Conservation (phyloP, 2,329 filamentous ascomycete genomes). For the Pseudopyrenochaeta lycopersici region DNA sequence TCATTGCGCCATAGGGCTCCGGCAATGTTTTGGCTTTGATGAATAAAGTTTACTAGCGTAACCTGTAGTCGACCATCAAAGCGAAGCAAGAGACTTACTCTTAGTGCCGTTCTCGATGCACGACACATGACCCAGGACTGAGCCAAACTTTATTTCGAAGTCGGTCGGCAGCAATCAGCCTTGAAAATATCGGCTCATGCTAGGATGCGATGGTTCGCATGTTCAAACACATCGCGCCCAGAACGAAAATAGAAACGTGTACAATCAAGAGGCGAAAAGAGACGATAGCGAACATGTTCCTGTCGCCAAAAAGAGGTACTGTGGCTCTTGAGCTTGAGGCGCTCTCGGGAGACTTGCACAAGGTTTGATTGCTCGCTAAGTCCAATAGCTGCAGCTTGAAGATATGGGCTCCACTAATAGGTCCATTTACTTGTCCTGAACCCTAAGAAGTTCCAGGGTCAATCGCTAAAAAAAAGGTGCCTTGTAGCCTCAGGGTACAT, state of each 20-base stretch:
- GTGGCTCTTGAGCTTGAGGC: constrained; percentile 11
- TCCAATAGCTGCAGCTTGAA: constrained; percentile 24
- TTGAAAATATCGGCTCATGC: constrained; percentile 9
- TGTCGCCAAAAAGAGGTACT: constrained; percentile 11
- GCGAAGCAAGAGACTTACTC: constrained; percentile 15
- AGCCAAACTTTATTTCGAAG: constrained; percentile 18
- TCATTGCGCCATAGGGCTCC: constrained; percentile 17
- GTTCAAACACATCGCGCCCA: constrained; percentile 5
- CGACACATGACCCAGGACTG: constrained; percentile 28
- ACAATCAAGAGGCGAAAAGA: constrained; percentile 8
- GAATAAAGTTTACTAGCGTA: constrained; percentile 27
- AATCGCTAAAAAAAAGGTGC: background rate
- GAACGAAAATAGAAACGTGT: constrained; percentile 10
- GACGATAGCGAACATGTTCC: constrained; percentile 9
- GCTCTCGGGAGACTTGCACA: constrained; percentile 18
- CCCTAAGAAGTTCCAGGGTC: background rate
- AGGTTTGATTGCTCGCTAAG: constrained; percentile 4
- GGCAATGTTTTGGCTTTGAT: constrained; percentile 11
- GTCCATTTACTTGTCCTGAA: background rate
- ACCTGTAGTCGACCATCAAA: constrained; percentile 18
- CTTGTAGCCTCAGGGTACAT: background rate
- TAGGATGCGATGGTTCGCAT: constrained; percentile 11
- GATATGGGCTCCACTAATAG: constrained; percentile 6
- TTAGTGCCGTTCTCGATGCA: constrained; percentile 24
- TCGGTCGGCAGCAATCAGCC: constrained; percentile 11